Conservation (phyloP, 306 rosid genomes). For the Carpinus viminea region DNA sequence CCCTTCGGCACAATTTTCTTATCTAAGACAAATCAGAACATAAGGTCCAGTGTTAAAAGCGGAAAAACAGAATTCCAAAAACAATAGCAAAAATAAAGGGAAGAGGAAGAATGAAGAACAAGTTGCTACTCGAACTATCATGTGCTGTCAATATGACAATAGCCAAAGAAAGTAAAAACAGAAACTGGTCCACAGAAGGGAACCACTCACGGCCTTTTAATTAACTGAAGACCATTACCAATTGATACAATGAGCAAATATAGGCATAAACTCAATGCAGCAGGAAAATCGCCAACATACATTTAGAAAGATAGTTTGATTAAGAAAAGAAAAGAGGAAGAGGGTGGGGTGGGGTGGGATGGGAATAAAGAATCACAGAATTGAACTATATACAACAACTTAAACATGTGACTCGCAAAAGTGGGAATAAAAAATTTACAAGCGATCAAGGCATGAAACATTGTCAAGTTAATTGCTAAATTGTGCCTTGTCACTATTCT, state of each 20-base stretch:
- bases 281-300: background rate
- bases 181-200: background rate
- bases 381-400: background rate
- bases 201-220: background rate
- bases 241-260: background rate
- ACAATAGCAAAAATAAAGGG: conserved; percentile 2
- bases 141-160: background rate
- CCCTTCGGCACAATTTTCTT: conserved; percentile 78
- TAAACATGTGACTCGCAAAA: background rate
- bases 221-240: background rate
- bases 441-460: background rate
- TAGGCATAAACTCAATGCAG: background rate
- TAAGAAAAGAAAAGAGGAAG: background rate
- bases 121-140: background rate
- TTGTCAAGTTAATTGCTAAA: background rate
- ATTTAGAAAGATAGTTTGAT: background rate
- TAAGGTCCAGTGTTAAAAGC: conserved; percentile 16
- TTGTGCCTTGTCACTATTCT: background rate
- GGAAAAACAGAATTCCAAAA: background rate
- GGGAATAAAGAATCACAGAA: background rate
- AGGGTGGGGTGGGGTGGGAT: background rate
- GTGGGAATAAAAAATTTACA: background rate
- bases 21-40: conserved; percentile 43
- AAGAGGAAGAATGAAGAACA: background rate
- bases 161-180: background rate